Evolutionary conservation across 2,329 filamentous ascomycete species (phyloP), one percentile per base, ranked within the genome.

Genomic region (Dothideomycetes sp.): DNA sequence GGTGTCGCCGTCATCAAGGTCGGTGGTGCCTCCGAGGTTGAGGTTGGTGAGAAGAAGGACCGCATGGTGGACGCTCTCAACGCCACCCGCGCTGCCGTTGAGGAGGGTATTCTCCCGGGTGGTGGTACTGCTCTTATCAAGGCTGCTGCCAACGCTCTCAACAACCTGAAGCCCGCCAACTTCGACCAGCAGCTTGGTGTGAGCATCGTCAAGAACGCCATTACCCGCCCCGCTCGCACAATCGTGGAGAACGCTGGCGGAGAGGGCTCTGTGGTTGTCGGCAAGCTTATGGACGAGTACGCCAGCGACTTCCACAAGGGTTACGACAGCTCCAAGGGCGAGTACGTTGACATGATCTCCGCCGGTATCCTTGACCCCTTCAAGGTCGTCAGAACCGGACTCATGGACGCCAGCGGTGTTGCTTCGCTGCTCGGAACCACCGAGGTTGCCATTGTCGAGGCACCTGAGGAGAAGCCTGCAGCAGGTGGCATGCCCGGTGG

Each of bases 21-120:
- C 48, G 91, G 91, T 56, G 91, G 91, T 64, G 77, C 88, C 49
- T 96, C 89, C 48, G 91, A 98, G 70, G 89, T 98, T 50, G 91
- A 98, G 75, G 91, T 98, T 42, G 83, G 88, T 52, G 91, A 98
- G 79, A 98, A 98, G 86, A 98, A 98, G 80, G 91, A 98, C 66
- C 86, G 91, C 63, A 94, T 96, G 56, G 91, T 98, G 47, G 91
- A 98, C 68, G 91, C 91, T 45, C 74, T 98, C 47, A 98, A 98
- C 68, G 91, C 91, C 52, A 98, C 91, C 50, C 89, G 91, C 56
- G 91, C 91, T 53, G 91, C 91, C 57, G 91, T 98, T 51, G 91
- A 98, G 77, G 88, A 96, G 71, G 91, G 91, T 68, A 98, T 98
- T 65, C 82, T 98, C 50, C 91, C 91, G 52, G 91, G 91, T 72